Conservation (phyloP, 768 basidiomycete species). For the Termitomyces sp. region DNA sequence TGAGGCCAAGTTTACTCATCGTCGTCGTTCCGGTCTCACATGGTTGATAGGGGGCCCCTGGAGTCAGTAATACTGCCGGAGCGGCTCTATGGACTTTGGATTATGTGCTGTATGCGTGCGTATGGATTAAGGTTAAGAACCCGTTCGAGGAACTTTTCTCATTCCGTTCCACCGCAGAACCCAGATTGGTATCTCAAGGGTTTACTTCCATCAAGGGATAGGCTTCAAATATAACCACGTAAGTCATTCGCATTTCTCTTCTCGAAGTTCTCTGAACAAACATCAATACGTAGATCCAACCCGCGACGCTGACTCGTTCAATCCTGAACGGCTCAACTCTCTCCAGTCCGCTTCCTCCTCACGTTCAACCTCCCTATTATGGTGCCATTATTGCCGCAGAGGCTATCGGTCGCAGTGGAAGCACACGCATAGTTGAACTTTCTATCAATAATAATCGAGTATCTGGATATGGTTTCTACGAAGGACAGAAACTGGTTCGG, state of each 20-base stretch:
- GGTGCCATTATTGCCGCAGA: constrained; percentile 56
- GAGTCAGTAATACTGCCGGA: constrained; percentile 66
- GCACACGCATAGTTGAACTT: constrained; percentile 41
- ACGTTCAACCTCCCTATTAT: constrained; percentile 65
- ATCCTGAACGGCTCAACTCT: constrained; percentile 50
- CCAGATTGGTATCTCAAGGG: constrained; percentile 41
- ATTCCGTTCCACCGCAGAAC: constrained; percentile 4
- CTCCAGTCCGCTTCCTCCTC: constrained; percentile 44
- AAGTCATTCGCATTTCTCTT: neutral
- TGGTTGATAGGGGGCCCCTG: constrained; percentile 34
- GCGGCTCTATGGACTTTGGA: constrained; percentile 67
- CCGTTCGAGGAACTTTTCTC: neutral
- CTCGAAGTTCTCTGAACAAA: neutral
- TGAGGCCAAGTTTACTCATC: constrained; percentile 10
- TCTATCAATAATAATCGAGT: constrained; percentile 37
- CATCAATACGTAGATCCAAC: constrained; percentile 51
- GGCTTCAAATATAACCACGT: constrained; percentile 73
- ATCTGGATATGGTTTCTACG: constrained; percentile 62
- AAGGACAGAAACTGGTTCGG: constrained; percentile 34
- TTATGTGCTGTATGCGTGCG: constrained; percentile 54
- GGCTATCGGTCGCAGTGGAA: constrained; percentile 43
- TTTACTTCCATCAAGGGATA: constrained; percentile 65
- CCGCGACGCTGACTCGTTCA: constrained; percentile 50
- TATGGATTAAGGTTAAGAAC: neutral
- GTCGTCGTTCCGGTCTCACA: neutral